Evolutionary conservation across 352 stramenopile genomes (phyloP).

Genomic region (Phytophthora foliorum): DNA sequence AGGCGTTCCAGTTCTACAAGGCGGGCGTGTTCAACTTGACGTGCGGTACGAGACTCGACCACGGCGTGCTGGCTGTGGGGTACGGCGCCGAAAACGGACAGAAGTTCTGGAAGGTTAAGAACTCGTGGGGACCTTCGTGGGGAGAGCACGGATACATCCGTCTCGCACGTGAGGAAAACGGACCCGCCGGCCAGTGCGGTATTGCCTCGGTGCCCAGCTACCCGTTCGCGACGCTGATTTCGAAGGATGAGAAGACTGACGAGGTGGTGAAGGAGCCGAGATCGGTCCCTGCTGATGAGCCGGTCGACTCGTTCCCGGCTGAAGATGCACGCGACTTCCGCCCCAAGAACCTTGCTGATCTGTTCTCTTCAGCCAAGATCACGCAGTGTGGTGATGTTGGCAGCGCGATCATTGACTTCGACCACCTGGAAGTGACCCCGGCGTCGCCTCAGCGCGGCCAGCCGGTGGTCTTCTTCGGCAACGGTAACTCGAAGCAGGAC

Average conservation of each 20-base stretch:
- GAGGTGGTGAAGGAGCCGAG: constrained; percentile 17
- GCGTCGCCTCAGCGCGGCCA: constrained; percentile 78
- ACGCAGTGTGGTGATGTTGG: constrained; percentile 79
- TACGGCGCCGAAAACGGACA: constrained; percentile 90
- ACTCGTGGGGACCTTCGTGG: constrained; percentile 93
- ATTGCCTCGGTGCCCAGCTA: constrained; percentile 92
- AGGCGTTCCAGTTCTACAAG: constrained; percentile 86
- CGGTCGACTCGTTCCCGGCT: constrained; percentile 41
- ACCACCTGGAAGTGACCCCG: constrained; percentile 73
- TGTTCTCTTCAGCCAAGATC: constrained; percentile 81
- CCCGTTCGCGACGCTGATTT: constrained; percentile 54
- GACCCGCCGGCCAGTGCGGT: constrained; percentile 95
- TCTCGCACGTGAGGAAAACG: constrained; percentile 83
- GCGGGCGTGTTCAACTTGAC: constrained; percentile 73
- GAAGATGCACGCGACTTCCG: constrained; percentile 41
- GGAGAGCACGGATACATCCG: constrained; percentile 92
- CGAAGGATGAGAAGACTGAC: constrained; percentile 20
- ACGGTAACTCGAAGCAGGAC: constrained; percentile 74
- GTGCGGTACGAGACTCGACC: constrained; percentile 87
- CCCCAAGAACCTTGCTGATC: constrained; percentile 39
- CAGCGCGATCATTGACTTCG: constrained; percentile 73
- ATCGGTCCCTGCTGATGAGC: constrained; percentile 19
- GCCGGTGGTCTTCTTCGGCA: constrained; percentile 76
- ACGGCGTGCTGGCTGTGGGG: constrained; percentile 94
- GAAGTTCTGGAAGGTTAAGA: constrained; percentile 96